phyloP scores from a whole-genome alignment of 2,329 filamentous ascomycete genomes.

The Trichoderma harzianum region DNA sequence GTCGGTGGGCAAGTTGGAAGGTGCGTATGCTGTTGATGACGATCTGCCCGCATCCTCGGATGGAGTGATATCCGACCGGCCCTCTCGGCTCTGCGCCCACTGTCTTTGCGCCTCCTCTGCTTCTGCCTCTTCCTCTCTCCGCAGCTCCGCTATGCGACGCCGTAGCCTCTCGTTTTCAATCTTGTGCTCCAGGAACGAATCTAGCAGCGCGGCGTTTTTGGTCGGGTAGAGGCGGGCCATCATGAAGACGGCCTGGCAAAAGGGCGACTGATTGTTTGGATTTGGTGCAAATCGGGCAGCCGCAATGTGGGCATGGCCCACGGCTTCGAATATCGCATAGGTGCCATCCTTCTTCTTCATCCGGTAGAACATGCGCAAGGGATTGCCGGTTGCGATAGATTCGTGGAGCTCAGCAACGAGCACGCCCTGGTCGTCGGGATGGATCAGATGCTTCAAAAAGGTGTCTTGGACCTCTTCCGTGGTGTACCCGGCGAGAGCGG shows the following conservation, averaged over 20 bases:
- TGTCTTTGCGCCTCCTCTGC: constrained; percentile 62
- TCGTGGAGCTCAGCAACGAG: constrained; percentile 88
- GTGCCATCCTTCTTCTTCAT: constrained; percentile 70
- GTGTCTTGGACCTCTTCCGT: constrained; percentile 67
- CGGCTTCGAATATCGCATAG: constrained; percentile 83
- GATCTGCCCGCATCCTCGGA: constrained; percentile 45
- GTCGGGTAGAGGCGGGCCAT: constrained; percentile 88
- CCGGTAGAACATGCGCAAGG: constrained; percentile 81
- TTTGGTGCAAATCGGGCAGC: constrained; percentile 62
- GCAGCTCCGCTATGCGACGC: constrained; percentile 80
- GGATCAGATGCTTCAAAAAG: constrained; percentile 78
- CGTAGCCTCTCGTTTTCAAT: constrained; percentile 89
- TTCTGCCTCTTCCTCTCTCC: constrained; percentile 81
- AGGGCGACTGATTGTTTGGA: constrained; percentile 61
- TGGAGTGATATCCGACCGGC: constrained; percentile 50
- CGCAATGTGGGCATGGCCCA: constrained; percentile 86
- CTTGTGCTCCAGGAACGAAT: constrained; percentile 95
- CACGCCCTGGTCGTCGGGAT: constrained; percentile 77
- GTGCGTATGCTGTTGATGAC: constrained; percentile 27
- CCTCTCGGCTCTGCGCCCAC: constrained; percentile 57
- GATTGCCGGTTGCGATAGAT: constrained; percentile 75
- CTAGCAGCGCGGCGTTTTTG: constrained; percentile 77
- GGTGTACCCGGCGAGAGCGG: constrained; percentile 71
- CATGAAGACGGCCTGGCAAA: constrained; percentile 89
- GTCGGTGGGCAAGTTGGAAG: constrained; percentile 32